Base-by-base conservation (phyloP, 805 yeast species). In the Teunomyces funiuensis region DNA sequence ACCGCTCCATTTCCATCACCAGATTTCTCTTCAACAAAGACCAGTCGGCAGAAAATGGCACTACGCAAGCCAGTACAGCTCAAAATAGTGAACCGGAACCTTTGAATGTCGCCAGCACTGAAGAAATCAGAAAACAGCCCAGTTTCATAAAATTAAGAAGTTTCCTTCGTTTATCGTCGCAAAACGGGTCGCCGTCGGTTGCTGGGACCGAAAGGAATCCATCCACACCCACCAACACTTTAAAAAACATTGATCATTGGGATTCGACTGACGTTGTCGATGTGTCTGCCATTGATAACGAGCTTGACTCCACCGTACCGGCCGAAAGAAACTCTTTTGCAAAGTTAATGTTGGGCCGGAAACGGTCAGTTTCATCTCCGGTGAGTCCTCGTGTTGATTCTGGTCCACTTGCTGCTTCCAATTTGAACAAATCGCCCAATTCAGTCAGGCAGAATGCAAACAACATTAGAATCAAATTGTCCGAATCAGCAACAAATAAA, bases 141-240 rank as follows among this genome's bases (percentile, higher is more conserved):
- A 47, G 63, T 25, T 49, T 63, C 44, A 49, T 51, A 19, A 63
- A 57, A 41, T 50, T 65, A 26, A 60, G 60, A 42, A 57, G 51
- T 30, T 44, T 65, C 16, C 63, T 65, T 50, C 57, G 55, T 20
- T 44, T 61, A 20, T 38, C 50, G 19, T 28, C 50, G 2, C 36
- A 38, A 5, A 13, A 25, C 13, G 28, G 20, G 17, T 19, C 40
- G 10, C 36, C 37, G 2, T 10, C 28, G 5, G 20, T 29, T 4
- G 30, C 18, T n/a, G 22, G 17, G n/a, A 13, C 19, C 25, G 36
- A n/a, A 17, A 25, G 17, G 23, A 11, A 11, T 5, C 34, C 34
- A 4, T 15, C 10, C 8, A 31, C 34, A 6, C 34, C 34, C 14
- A 31, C 34, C 6, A 13, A 20, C 4, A 6, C 25, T 6, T 8